Evolutionary conservation across 129 eudicot genomes (phyloP), one percentile per base, ranked within the genome.

Genomic region (Saussurea involucrata): DNA sequence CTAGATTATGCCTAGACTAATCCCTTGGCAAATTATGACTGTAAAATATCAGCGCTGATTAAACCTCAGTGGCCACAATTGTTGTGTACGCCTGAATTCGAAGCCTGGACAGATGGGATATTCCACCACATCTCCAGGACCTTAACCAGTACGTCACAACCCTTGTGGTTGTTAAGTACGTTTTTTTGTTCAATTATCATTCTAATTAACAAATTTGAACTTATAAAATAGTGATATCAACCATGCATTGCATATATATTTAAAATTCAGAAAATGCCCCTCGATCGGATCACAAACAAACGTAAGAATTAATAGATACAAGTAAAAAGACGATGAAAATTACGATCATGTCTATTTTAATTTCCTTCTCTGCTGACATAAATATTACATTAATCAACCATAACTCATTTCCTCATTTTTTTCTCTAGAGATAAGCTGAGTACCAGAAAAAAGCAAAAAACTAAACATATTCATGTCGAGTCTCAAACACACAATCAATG

Each of bases 381-480:
- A 69, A 70, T 70, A 70, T 42, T 70, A 70, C 37, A 70, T 40
- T 42, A 70, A 70, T 70, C 29, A 70, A 70, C 75, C 63, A 42
- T 70, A 58, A 70, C 4, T 70, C 61, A 42, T 70, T 70, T 61
- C 61, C 15, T 70, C 25, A 37, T 70, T 40, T 68, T 68, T 34
- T 68, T 68, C 53, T 36, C 53, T 36, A 40, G 46, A 21, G 11
- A 40, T 69, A 69, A 40, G 34, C 74, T 20, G 34, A 69, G 17
- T 40, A 68, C 46, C 17, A 11, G 17, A 40, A 37, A 68, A 29
- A 20, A 34, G 22, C 9, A 11, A 5, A 68, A 66, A 31, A 29
- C 24, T 28, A 66, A 11, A 68, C 22, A 32, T 68, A 8, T 32
- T 68, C 72, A 12, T 32, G 28, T 63, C 34, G 5, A 11, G 21